Percentiles rank a stretch among this genome's conserved stretches.
Evolutionary conservation across 495 filamentous ascomycete species (phyloP).

Genomic region (Xylaria telfairii): DNA sequence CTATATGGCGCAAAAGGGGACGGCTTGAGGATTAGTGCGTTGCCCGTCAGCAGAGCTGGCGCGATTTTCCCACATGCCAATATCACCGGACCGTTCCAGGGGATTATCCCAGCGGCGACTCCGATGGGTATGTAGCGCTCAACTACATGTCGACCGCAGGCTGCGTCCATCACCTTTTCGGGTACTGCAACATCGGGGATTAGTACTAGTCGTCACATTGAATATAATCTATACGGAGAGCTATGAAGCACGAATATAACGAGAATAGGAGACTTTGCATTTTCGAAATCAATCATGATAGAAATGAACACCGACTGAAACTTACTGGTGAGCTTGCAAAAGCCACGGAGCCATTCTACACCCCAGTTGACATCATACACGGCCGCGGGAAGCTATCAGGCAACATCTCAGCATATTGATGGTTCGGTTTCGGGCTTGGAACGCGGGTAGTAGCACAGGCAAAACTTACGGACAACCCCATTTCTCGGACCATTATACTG

Average conservation of each 20-base stretch:
- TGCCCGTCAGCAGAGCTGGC: constrained; percentile 54
- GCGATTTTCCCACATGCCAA: constrained; percentile 51
- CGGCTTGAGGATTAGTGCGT: constrained; percentile 26
- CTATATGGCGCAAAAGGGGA: constrained; percentile 7
- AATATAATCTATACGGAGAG: neutral
- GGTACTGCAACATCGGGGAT: neutral
- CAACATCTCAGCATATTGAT: neutral
- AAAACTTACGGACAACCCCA: constrained; percentile 3
- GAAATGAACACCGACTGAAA: neutral
- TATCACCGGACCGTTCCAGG: constrained; percentile 59
- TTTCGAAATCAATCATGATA: neutral
- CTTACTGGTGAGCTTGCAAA: constrained; percentile 15
- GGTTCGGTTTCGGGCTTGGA: neutral
- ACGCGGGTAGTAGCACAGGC: neutral
- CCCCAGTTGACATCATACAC: neutral
- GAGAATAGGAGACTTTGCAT: neutral
- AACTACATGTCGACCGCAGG: constrained; percentile 42
- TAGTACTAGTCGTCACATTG: neutral
- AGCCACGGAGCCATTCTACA: neutral
- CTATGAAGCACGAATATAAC: neutral
- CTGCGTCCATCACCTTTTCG: constrained; percentile 44
- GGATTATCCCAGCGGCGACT: constrained; percentile 49
- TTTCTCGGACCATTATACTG: constrained; percentile 6
- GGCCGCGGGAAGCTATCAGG: neutral
- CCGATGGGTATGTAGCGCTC: constrained; percentile 49